A percentile compares a stretch with the other conserved stretches of the same genome.
Evolutionary conservation across 768 basidiomycete genomes (phyloP).

Genomic region (Pleurotus cornucopiae): DNA sequence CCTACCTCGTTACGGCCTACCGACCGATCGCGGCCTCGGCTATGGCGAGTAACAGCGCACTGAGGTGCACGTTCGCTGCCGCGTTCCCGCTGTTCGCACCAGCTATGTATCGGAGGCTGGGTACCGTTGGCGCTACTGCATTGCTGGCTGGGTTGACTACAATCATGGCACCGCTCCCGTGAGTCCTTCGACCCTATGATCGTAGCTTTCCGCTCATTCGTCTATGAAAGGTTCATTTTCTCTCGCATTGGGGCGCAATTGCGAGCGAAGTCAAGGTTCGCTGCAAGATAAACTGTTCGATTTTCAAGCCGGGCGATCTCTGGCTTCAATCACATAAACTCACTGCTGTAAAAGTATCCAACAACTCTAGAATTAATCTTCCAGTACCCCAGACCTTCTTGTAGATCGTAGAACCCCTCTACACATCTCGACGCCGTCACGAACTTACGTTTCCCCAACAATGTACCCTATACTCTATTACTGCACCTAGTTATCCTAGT

Average conservation of each 20-base stretch:
- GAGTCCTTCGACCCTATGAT: constrained; percentile 17
- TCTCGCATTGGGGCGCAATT: constrained; percentile 40
- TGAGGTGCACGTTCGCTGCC: constrained; percentile 58
- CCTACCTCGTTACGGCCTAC: constrained; percentile 68
- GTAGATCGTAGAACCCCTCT: too few species aligned
- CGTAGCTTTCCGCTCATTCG: not conserved
- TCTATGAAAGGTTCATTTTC: constrained; percentile 39
- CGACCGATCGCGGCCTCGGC: constrained; percentile 63
- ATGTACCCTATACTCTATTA: too few species aligned
- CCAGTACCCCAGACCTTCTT: too few species aligned
- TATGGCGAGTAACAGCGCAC: constrained; percentile 60
- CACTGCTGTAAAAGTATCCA: too few species aligned
- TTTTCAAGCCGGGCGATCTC: too few species aligned
- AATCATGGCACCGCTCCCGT: constrained; percentile 61
- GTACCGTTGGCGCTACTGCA: constrained; percentile 69
- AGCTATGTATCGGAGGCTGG: constrained; percentile 63
- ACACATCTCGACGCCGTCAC: too few species aligned
- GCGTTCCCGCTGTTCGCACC: constrained; percentile 63
- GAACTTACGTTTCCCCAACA: too few species aligned
- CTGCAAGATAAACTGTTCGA: constrained; percentile 8
- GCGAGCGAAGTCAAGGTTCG: constrained; percentile 38
- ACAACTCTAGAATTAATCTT: too few species aligned
- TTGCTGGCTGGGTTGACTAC: constrained; percentile 63
- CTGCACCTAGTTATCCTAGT: too few species aligned
- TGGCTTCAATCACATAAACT: too few species aligned